Evolutionary conservation across 306 rosid genomes (phyloP).

Genomic region (Heteromeles arbutifolia): DNA sequence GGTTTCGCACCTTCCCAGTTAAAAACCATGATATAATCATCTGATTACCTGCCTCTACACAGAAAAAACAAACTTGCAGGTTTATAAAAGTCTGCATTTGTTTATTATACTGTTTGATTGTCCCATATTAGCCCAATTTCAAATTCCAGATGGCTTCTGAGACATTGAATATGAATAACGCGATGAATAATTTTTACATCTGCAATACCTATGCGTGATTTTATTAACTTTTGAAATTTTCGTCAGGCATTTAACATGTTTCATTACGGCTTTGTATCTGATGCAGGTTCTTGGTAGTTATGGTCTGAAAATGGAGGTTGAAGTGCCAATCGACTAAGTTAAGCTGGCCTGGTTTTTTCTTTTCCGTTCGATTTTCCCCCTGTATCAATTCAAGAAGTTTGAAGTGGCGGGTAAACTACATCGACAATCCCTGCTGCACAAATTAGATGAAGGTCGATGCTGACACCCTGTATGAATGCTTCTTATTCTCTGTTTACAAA

Average conservation of each 20-base stretch:
- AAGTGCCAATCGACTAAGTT: constrained; percentile 63
- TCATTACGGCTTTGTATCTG: constrained; percentile 1
- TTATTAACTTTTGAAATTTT: not conserved
- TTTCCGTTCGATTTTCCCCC: not conserved
- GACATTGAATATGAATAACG: not conserved
- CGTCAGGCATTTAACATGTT: not conserved
- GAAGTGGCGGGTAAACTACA: not conserved
- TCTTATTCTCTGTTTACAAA: not conserved
- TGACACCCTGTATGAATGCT: not conserved
- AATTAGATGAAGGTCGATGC: not conserved
- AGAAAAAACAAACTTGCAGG: not conserved
- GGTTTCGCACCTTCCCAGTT: not conserved
- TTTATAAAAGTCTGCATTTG: not conserved
- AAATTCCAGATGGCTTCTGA: not conserved
- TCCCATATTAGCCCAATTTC: not conserved
- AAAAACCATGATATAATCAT: not conserved
- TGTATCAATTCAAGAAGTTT: constrained; percentile 9
- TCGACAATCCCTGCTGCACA: not conserved
- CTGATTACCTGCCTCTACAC: not conserved
- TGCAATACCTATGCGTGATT: not conserved
- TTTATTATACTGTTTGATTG: not conserved
- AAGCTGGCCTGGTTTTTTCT: not conserved
- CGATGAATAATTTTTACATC: too few relatives aligned
- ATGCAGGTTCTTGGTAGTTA: constrained; percentile 62
- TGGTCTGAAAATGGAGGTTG: constrained; percentile 69